Evolutionary conservation across 2,329 filamentous ascomycete genomes (phyloP), one percentile per base, ranked within the genome.

Genomic region (Dactylellina parvicollis): DNA sequence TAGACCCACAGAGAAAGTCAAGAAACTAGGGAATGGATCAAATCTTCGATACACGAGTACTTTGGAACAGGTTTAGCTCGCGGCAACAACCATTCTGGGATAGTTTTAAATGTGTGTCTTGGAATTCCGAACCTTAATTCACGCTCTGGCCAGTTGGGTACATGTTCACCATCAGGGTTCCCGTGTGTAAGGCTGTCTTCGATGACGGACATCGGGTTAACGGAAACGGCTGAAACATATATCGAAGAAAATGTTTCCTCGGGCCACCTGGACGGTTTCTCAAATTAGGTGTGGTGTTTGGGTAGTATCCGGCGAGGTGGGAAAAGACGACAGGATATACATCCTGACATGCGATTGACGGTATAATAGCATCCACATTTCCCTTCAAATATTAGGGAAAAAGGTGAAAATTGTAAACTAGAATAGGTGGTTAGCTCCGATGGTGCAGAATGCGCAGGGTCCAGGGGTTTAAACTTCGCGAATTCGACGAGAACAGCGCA

Each of bases 41-140:
- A 42, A 54, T 38, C 30, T 20, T 16, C 12, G 34, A 14, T 5
- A 38, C 3, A 4, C 34, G 12, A 16, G 38, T 34, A 20, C 1
- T 26, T 14, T 36, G 18, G 16, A 54, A 54, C 30, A 50, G 47
- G n/a, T 18, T 50, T 34, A 50, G 49, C 20, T 38, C 30, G 10
- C 12, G 8, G 30, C 32, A 54, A 3, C 38, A 2, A 49, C 46
- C 46, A 49, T 4, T 18, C 30, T 49, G 16, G 16, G 42, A 24
- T 12, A 46, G 16, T 32, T 24, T 14, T 3, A 34, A 3, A 32
- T 16, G 14, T 8, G 14, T 50, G 16, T 16, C 16, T 32, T 50
- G 24, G 50, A 44, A 44, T 10, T 4, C 16, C 12, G 18, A 7
- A n/a, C n/a, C n/a, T n/a, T n/a, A n/a, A n/a, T n/a, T n/a, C n/a